Conservation (phyloP, 1,139 yeast species). For the Pichia sp. region DNA sequence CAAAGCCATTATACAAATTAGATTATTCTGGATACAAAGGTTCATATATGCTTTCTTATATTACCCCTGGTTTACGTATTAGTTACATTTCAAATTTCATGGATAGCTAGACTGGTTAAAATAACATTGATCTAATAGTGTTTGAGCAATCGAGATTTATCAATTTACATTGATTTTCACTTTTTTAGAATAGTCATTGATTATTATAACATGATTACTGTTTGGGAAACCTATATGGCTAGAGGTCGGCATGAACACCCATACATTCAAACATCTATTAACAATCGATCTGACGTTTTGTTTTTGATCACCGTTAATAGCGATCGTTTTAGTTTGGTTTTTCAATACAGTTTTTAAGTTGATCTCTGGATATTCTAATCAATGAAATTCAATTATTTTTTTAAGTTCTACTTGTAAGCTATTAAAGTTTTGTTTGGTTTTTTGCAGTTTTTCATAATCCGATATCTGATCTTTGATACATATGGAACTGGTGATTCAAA, state of each 20-base stretch:
- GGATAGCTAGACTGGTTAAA: too few relatives aligned
- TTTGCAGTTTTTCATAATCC: background rate
- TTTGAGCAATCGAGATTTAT: background rate
- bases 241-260: slow-evolving; percentile 14
- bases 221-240: background rate
- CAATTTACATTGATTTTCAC: background rate
- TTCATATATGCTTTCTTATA: background rate
- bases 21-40: too few relatives aligned
- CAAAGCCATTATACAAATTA: background rate
- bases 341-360: background rate
- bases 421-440: background rate
- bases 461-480: background rate
- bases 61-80: slow-evolving; percentile 8
- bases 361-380: background rate
- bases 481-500: slow-evolving; percentile 1
- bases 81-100: background rate
- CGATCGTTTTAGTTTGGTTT: slow-evolving; percentile 12
- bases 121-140: background rate
- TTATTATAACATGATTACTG: background rate
- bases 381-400: background rate
- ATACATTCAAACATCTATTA: slow-evolving; percentile 15
- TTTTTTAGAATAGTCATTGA: background rate
- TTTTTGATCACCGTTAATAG: slow-evolving; percentile 13
- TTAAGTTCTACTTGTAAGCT: background rate
- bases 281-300: slow-evolving; percentile 18